Evolutionary conservation across 108 stramenopile species (phyloP), one percentile per base, ranked within the genome.

Genomic region (Stephanodiscus minutulus): DNA sequence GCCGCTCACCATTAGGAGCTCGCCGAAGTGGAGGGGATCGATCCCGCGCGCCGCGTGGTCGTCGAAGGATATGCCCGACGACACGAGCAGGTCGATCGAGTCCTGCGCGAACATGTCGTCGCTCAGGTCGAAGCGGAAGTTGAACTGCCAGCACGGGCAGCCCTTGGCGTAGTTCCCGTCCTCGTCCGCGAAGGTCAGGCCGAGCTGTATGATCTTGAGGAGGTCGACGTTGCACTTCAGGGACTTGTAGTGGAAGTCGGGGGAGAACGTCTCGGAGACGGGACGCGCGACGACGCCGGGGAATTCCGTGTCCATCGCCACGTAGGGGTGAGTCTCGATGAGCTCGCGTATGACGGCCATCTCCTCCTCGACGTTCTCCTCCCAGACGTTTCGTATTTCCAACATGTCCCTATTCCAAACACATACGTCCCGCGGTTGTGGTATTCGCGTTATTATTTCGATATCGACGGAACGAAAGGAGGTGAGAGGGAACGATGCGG

Each of bases 81-180:
- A 77, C 36, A 93, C 88, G 68, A 99, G 78, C 59, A 98, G 86
- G 76, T 98, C 96, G 72, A 99, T 99, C 31, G 94, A 96, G 70
- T 98, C 99, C 71, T 98, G 97, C 1, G 98, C 98, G 85, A 97
- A 98, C 92, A 98, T 98, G 83, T 99, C 99, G 64, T 93, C 96
- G 35, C 83, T 83, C 39, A 98, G 72, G 69, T 86, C 85, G 74
- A 98, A 99, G 61, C 87, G 82, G 77, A 99, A 98, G 84, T 99
- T 98, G 85, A 99, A 98, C 81, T 99, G 99, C 98, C 98, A 99
- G 76, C 95, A 96, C 52, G 95, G 93, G 87, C 97, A 98, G 58
- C 89, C 93, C 50, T 79, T 82, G 60, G 86, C 90, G 61, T 89
- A 88, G 69, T 98, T 96, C 33, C 99, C 99, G 52, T 97, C 62